These are phyloP conservation scores for Saccharomycopsis malanga DNA, from an alignment of 805 yeast genomes.

Conservation along the genomic window DNA sequence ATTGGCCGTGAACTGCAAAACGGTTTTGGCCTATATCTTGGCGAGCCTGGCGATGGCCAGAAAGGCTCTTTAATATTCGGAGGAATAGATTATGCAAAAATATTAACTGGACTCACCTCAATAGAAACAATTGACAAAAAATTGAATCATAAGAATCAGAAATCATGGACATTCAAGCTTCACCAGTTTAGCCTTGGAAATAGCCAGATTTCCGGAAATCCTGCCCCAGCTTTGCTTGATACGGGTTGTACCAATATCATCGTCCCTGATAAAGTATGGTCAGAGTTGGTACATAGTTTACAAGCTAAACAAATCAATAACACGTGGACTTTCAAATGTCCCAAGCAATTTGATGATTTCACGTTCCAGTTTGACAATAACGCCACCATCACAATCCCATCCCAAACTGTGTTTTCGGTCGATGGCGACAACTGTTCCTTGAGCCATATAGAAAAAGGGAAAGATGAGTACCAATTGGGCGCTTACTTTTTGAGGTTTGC, in stretches of 20 bases:
- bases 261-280: no score
- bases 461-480: no score
- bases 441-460: no score
- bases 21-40: neutral
- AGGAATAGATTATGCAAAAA: constrained; percentile 4
- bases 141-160: neutral
- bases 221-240: constrained; percentile 9
- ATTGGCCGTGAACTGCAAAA: neutral
- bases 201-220: neutral
- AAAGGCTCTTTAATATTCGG: constrained; percentile 2
- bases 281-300: no score
- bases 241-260: constrained; percentile 8
- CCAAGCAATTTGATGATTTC: neutral
- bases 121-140: constrained; percentile 1
- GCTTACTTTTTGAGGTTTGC: neutral
- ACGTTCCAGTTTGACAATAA: neutral
- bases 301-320: no score
- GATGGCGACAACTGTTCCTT: neutral
- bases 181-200: neutral
- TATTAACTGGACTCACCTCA: neutral
- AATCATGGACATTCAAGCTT: neutral
- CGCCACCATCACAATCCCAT: neutral
- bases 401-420: neutral
- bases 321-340: neutral
- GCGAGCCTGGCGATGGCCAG: neutral